Evolutionary conservation across 306 rosid species (phyloP).

Genomic region (Malus sylvestris): DNA sequence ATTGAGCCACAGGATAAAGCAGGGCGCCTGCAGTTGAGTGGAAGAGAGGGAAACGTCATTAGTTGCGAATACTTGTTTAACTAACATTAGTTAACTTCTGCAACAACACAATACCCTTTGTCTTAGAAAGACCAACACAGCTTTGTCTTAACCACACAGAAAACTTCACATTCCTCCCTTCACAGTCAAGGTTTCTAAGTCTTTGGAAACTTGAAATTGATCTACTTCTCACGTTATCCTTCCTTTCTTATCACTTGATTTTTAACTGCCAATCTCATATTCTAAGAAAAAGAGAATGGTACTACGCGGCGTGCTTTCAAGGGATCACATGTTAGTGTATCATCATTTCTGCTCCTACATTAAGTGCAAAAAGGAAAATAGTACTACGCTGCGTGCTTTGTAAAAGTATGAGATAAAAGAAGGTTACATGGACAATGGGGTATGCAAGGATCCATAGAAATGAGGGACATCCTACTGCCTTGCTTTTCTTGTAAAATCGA

Average conservation of each 20-base stretch:
- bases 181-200: not conserved
- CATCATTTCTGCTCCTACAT: too few species aligned
- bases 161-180: not conserved
- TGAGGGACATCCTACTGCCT: constrained; percentile 77
- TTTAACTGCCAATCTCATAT: not conserved
- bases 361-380: too few species aligned
- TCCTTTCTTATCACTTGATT: too few species aligned
- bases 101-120: not conserved
- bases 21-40: constrained; percentile 57
- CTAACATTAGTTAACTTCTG: not conserved
- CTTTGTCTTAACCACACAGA: not conserved
- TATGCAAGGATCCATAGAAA: constrained; percentile 49
- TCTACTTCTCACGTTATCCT: too few species aligned
- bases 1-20: constrained; percentile 78
- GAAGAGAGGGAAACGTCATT: constrained; percentile 1
- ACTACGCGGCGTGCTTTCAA: too few species aligned
- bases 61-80: not conserved
- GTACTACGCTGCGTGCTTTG: not conserved
- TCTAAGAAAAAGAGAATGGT: not conserved
- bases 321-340: too few species aligned
- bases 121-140: not conserved
- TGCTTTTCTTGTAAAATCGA: constrained; percentile 55
- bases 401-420: not conserved
- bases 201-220: too few species aligned
- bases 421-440: constrained; percentile 49